Evolutionary conservation across 257 asterid genomes (phyloP).

Genomic region (Jasminum sambac): DNA sequence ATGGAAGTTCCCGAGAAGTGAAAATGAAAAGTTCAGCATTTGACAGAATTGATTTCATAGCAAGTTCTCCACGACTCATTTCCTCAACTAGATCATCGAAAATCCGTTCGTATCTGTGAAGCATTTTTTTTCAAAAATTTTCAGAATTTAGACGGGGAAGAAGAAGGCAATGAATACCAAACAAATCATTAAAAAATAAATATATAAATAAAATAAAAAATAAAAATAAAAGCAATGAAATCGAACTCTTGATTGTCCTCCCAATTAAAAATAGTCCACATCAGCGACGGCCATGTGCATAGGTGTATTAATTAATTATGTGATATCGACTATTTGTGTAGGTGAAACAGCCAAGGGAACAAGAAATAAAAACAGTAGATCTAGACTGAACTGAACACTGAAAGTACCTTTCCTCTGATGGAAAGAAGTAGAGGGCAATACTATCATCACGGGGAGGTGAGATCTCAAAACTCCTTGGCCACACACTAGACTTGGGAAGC

Average conservation of each 20-base stretch:
- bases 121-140: constrained; percentile 2
- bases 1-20: constrained; percentile 65
- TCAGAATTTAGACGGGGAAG: neutral
- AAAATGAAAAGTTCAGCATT: constrained; percentile 85
- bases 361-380: no score
- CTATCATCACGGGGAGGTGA: constrained; percentile 46
- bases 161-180: neutral
- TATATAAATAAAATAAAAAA: no score
- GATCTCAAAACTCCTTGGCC: constrained; percentile 71
- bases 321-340: no score
- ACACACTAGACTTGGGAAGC: constrained; percentile 52
- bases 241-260: no score
- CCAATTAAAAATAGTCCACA: no score
- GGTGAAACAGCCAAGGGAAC: no score
- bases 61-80: constrained; percentile 54
- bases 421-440: constrained; percentile 82
- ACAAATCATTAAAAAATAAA: neutral
- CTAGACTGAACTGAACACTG: no score
- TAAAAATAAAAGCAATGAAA: no score
- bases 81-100: constrained; percentile 57
- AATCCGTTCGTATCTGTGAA: constrained; percentile 38
- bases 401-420: constrained; percentile 49
- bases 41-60: constrained; percentile 47
- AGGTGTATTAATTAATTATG: no score
- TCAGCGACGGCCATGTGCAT: no score